phyloP scores from a whole-genome alignment of 2,329 filamentous ascomycete genomes.

The Coniella lustricola region DNA sequence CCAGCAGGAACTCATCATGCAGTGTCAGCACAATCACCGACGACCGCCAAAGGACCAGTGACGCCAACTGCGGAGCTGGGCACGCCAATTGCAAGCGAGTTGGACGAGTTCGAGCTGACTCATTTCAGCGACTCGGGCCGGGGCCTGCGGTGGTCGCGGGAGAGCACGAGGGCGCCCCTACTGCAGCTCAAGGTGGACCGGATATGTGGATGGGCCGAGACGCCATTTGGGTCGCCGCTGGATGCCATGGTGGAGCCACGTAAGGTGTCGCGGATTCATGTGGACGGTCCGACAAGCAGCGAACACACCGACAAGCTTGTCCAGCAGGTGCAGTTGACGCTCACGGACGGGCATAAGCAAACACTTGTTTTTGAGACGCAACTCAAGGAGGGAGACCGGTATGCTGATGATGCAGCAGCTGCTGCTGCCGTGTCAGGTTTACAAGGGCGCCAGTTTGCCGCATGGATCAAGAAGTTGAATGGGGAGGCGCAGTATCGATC shows the following conservation, averaged over 20 bases:
- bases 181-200: constrained; percentile 10
- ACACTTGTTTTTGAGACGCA: constrained; percentile 11
- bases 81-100: constrained; percentile 1
- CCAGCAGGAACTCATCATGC: too few species aligned
- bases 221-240: neutral
- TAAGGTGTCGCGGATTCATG: constrained; percentile 8
- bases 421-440: neutral
- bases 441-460: constrained; percentile 7
- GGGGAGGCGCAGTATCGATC: neutral
- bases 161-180: neutral
- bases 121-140: constrained; percentile 6
- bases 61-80: neutral
- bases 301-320: neutral
- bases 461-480: constrained; percentile 11
- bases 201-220: constrained; percentile 6
- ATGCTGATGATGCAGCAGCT: too few species aligned
- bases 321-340: constrained; percentile 7
- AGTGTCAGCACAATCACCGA: neutral
- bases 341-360: constrained; percentile 9
- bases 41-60: neutral
- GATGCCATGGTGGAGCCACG: constrained; percentile 6
- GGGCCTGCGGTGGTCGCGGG: constrained; percentile 7
- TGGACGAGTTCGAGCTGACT: constrained; percentile 9
- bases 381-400: neutral
- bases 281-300: neutral